A percentile compares a stretch with the other conserved stretches of the same genome.
Conservation (phyloP, 306 rosid genomes). For the Begonia loranthoides region DNA sequence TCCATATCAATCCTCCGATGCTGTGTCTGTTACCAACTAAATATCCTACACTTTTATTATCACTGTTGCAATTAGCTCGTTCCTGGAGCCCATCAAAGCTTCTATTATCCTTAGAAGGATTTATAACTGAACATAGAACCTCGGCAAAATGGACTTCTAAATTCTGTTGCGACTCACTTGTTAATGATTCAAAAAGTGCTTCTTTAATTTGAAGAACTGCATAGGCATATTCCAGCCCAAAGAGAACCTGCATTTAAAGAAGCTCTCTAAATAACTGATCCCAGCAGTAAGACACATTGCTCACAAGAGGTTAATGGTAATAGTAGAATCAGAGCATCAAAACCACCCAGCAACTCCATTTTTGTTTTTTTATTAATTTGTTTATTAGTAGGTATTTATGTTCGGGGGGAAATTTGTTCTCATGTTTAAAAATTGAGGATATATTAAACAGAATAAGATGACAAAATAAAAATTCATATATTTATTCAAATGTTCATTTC, state of each 20-base stretch:
- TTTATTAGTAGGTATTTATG: too few species aligned
- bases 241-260: slow-evolving; percentile 54
- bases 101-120: slow-evolving; percentile 34
- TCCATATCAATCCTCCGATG: slow-evolving; percentile 76
- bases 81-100: slow-evolving; percentile 19
- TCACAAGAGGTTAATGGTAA: background rate
- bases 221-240: slow-evolving; percentile 65
- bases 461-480: too few species aligned
- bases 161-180: slow-evolving; percentile 13
- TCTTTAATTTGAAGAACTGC: slow-evolving; percentile 32
- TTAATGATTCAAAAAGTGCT: slow-evolving; percentile 23
- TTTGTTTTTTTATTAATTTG: too few species aligned
- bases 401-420: too few species aligned
- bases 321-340: background rate
- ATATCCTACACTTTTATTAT: slow-evolving; percentile 16
- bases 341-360: background rate
- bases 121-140: slow-evolving; percentile 39
- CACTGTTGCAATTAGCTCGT: slow-evolving; percentile 14
- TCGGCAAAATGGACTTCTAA: slow-evolving; percentile 46
- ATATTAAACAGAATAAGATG: too few species aligned
- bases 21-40: slow-evolving; percentile 20
- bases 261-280: slow-evolving; percentile 1
- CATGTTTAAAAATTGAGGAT: too few species aligned
- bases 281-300: background rate
- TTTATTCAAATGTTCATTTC: background rate